A percentile compares a stretch with the other conserved stretches of the same genome.
Conservation (phyloP, 1,284 basidiomycete species). For the Naganishia liquefaciens region DNA sequence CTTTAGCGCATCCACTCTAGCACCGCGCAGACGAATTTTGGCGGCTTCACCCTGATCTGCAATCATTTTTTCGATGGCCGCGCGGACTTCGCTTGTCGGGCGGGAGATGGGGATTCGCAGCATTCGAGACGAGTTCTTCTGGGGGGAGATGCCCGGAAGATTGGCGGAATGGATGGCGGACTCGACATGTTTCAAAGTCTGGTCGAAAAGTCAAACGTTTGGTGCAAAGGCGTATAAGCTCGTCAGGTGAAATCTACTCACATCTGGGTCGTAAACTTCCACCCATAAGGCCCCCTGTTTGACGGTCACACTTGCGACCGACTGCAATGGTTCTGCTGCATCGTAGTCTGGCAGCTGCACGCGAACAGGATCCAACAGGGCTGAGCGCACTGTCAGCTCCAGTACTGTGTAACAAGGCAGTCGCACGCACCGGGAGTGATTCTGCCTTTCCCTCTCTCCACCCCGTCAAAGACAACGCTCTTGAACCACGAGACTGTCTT, state of each 20-base stretch:
- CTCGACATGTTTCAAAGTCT: slow-evolving; percentile 49
- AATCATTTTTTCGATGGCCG: slow-evolving; percentile 43
- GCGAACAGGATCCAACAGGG: slow-evolving; percentile 49
- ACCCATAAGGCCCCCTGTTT: slow-evolving; percentile 45
- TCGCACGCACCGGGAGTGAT: slow-evolving; percentile 45
- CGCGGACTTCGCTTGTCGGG: slow-evolving; percentile 47
- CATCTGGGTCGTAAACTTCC: slow-evolving; percentile 49
- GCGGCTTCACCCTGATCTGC: slow-evolving; percentile 46
- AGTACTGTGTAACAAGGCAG: too few relatives aligned
- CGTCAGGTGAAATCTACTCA: too few relatives aligned
- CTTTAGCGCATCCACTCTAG: slow-evolving; percentile 50
- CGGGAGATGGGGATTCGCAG: slow-evolving; percentile 48
- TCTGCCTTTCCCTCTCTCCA: slow-evolving; percentile 49
- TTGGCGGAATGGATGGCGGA: slow-evolving; percentile 51
- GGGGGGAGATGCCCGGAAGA: slow-evolving; percentile 50
- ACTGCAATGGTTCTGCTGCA: slow-evolving; percentile 42
- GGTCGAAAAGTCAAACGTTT: slow-evolving; percentile 3
- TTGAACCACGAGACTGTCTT: slow-evolving; percentile 50
- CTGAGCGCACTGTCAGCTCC: slow-evolving; percentile 35
- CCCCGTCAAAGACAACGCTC: slow-evolving; percentile 48
- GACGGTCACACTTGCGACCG: slow-evolving; percentile 49
- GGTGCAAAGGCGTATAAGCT: neutral
- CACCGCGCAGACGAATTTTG: slow-evolving; percentile 48
- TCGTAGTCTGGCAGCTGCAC: slow-evolving; percentile 42
- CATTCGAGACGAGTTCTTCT: slow-evolving; percentile 41